Evolutionary conservation across 148 eudicot genomes (phyloP).

Genomic region (Silene latifolia): DNA sequence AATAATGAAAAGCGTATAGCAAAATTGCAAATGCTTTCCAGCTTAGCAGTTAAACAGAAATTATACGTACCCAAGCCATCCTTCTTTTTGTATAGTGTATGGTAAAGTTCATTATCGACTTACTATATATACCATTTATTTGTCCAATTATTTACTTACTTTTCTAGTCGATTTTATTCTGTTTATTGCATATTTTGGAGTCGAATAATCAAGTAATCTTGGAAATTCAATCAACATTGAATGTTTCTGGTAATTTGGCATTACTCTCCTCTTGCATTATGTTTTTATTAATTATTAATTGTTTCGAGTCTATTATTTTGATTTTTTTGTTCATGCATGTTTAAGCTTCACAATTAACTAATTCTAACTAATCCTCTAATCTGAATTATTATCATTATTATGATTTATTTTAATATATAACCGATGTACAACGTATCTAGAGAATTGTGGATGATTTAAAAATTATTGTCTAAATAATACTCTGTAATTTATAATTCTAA

Average conservation of each 20-base stretch:
- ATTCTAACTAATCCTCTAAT: too few species aligned
- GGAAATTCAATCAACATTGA: not conserved
- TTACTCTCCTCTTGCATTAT: not conserved
- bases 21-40: constrained; percentile 11
- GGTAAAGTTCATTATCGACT: too few species aligned
- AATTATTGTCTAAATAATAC: too few species aligned
- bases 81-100: not conserved
- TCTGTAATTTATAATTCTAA: too few species aligned
- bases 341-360: too few species aligned
- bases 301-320: not conserved
- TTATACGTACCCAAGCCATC: not conserved
- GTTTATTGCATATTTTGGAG: not conserved
- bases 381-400: too few species aligned
- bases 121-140: not conserved
- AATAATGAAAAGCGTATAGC: not conserved
- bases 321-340: not conserved
- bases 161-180: not conserved
- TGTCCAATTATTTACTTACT: not conserved
- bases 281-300: too few species aligned
- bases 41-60: not conserved
- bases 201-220: not conserved
- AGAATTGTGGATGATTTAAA: too few species aligned
- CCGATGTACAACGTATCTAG: too few species aligned
- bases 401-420: too few species aligned
- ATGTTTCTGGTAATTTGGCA: not conserved